These are phyloP conservation scores for Cutaneotrichosporon cutaneum DNA, from an alignment of 1,284 basidiomycete species.

Conservation along the genomic window DNA sequence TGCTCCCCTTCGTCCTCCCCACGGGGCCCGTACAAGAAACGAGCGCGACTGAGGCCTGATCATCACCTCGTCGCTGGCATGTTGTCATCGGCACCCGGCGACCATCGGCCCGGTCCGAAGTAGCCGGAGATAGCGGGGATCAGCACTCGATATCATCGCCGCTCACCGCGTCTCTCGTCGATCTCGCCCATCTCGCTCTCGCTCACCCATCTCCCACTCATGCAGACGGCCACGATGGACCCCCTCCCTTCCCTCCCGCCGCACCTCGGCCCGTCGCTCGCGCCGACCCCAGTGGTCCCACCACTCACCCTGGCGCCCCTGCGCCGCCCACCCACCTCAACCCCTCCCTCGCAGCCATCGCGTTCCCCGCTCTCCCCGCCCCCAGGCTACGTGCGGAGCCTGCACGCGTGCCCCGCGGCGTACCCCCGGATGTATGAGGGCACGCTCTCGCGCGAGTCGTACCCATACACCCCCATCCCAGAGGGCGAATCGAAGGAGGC, in stretches of 20 bases:
- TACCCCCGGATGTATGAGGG: conserved; percentile 58
- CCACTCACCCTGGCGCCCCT: neutral
- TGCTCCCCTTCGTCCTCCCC: no score
- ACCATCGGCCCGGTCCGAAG: no score
- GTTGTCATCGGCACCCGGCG: no score
- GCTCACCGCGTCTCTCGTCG: neutral
- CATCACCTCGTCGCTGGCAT: no score
- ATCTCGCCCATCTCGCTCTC: no score
- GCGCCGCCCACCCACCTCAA: neutral
- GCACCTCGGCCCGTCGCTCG: neutral
- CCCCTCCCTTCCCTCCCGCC: neutral
- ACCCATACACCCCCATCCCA: conserved; percentile 19
- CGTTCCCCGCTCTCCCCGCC: conserved; percentile 31
- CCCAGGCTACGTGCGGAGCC: conserved; percentile 56
- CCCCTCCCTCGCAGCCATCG: neutral
- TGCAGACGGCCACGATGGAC: neutral
- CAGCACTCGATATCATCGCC: no score
- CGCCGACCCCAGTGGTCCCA: neutral
- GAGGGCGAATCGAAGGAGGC: conserved; percentile 31
- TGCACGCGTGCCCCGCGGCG: conserved; percentile 70
- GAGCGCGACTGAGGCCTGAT: no score
- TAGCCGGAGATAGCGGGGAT: no score
- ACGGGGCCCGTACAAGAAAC: no score
- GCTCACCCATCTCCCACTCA: neutral
- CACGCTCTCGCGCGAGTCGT: conserved; percentile 23